Conservation (phyloP, 2,329 filamentous ascomycete species). For the Ceratocystis harringtonii region DNA sequence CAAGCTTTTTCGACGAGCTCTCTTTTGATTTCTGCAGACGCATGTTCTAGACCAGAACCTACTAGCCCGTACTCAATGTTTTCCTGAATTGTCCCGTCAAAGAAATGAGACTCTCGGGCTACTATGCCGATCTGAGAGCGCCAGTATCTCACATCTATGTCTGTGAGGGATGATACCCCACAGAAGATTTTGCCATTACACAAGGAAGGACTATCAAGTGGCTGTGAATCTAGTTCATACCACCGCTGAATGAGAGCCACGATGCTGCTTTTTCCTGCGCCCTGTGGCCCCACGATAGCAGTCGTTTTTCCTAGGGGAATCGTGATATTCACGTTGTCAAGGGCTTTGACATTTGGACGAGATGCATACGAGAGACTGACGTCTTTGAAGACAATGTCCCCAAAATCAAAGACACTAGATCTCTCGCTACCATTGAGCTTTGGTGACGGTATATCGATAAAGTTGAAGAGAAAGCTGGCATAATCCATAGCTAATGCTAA, state of each 20-base stretch:
- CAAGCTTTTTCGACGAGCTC: conserved; percentile 33
- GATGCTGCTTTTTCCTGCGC: conserved; percentile 60
- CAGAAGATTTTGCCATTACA: conserved; percentile 31
- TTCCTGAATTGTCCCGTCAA: conserved; percentile 45
- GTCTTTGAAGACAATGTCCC: conserved; percentile 45
- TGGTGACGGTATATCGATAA: conserved; percentile 27
- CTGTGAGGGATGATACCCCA: conserved; percentile 37
- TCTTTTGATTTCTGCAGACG: conserved; percentile 37
- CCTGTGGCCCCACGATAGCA: conserved; percentile 59
- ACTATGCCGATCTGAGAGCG: conserved; percentile 48
- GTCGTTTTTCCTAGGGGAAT: conserved; percentile 53
- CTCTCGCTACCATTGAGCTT: neutral
- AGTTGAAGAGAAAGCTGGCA: conserved; percentile 26
- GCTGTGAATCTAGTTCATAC: conserved; percentile 36
- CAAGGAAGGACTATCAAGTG: conserved; percentile 18
- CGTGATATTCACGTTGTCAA: conserved; percentile 42
- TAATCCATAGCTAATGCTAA: conserved; percentile 26
- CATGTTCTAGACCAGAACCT: conserved; percentile 27
- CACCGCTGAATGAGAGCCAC: conserved; percentile 56
- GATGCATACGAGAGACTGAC: conserved; percentile 62
- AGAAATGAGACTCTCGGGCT: conserved; percentile 53
- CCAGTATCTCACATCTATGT: conserved; percentile 50
- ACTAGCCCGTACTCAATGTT: conserved; percentile 35
- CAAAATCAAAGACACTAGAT: conserved; percentile 30
- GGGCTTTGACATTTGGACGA: conserved; percentile 46